A percentile compares a stretch with the other conserved stretches of the same genome.
These are phyloP conservation scores for Dujonia santamariae DNA, from an alignment of 1,139 yeast species.

Conservation along the genomic window DNA sequence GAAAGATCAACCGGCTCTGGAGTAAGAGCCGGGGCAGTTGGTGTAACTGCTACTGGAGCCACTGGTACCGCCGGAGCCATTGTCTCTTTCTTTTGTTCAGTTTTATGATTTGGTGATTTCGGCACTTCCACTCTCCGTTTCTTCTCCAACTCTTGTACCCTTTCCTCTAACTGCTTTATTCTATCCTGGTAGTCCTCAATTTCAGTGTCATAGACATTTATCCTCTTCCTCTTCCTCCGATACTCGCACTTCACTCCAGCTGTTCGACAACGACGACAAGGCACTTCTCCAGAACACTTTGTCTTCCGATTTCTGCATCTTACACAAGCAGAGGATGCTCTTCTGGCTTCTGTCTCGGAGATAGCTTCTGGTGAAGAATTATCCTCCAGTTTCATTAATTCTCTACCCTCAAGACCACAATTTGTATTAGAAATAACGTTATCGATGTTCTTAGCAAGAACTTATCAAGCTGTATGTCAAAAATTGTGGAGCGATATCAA, in stretches of 20 bases:
- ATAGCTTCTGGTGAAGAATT: neutral
- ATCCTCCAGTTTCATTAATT: no score
- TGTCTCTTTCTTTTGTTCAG: neutral
- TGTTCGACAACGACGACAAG: constrained; percentile 20
- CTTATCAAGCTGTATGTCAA: no score
- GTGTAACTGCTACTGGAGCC: neutral
- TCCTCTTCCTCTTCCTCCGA: constrained; percentile 20
- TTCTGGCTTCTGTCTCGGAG: neutral
- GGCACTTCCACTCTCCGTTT: neutral
- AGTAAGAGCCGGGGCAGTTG: neutral
- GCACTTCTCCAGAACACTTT: constrained; percentile 24
- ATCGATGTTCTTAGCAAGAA: no score
- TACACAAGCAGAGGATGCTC: constrained; percentile 19
- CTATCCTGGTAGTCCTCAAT: constrained; percentile 17
- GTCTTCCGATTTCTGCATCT: constrained; percentile 26
- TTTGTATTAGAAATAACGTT: no score
- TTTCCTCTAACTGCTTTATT: constrained; percentile 13
- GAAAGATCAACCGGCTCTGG: constrained; percentile 12
- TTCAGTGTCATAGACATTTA: constrained; percentile 21
- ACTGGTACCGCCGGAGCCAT: neutral
- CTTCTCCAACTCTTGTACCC: constrained; percentile 3
- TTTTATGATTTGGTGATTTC: neutral
- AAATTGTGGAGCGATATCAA: no score
- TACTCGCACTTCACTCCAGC: constrained; percentile 20
- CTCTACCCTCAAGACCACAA: no score